Conservation (phyloP, 352 stramenopile genomes). For the Globisporangium cederbergense region DNA sequence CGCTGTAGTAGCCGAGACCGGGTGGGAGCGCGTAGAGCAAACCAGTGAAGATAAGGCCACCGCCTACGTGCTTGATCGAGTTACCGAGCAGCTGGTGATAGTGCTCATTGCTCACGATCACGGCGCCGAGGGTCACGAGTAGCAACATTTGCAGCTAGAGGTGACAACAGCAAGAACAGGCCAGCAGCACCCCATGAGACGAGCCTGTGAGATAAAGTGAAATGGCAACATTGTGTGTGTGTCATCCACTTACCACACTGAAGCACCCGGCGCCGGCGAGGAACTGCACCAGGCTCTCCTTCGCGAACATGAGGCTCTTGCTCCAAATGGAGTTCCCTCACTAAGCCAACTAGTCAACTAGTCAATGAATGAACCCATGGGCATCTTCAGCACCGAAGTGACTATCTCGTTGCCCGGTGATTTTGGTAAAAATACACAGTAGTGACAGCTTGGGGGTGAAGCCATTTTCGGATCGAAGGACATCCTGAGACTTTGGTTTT, state of each 20-base stretch:
- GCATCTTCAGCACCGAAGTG: neutral
- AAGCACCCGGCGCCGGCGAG: constrained; percentile 56
- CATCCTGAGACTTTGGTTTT: neutral
- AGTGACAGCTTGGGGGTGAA: neutral
- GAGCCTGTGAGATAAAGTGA: neutral
- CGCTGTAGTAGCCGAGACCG: constrained; percentile 43
- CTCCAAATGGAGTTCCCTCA: neutral
- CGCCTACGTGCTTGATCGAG: constrained; percentile 48
- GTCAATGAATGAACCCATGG: neutral
- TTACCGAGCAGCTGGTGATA: constrained; percentile 60
- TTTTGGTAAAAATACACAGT: constrained; percentile 2
- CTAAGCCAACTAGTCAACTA: neutral
- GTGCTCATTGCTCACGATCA: constrained; percentile 49
- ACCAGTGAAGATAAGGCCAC: constrained; percentile 65
- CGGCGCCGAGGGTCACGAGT: constrained; percentile 42
- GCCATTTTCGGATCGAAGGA: constrained; percentile 3
- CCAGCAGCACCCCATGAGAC: neutral
- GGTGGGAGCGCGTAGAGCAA: constrained; percentile 50
- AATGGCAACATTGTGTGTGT: neutral
- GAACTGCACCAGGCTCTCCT: constrained; percentile 65
- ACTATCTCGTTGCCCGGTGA: neutral
- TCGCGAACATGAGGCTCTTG: constrained; percentile 40
- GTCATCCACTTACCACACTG: constrained; percentile 30
- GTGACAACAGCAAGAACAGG: neutral
- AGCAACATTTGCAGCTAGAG: constrained; percentile 47